A percentile compares a stretch with the other conserved stretches of the same genome.
Evolutionary conservation across 345 rosid genomes (phyloP).

Genomic region (Nasturtium officinale): DNA sequence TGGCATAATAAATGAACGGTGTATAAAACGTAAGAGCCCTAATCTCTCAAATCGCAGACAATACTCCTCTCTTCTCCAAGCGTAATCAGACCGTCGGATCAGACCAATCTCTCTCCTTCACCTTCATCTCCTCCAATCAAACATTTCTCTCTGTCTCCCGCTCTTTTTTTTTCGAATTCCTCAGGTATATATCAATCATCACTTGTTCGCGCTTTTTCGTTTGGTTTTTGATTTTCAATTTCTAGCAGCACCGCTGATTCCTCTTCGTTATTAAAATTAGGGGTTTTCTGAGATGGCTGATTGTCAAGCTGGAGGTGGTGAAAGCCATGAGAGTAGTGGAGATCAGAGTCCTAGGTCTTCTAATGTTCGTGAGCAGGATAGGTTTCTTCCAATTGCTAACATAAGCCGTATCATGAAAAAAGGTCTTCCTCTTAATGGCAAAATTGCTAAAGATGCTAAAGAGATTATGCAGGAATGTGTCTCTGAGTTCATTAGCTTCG

Average conservation of each 20-base stretch:
- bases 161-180: conserved; percentile 55
- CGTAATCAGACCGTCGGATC: conserved; percentile 64
- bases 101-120: conserved; percentile 39
- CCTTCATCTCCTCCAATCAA: conserved; percentile 47
- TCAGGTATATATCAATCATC: conserved; percentile 7
- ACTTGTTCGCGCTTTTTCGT: conserved; percentile 3
- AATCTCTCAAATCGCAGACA: conserved; percentile 45
- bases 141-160: conserved; percentile 45
- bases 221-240: conserved; percentile 13
- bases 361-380: conserved; percentile 63
- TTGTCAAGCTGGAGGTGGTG: conserved; percentile 60
- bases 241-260: not conserved
- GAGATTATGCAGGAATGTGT: conserved; percentile 79
- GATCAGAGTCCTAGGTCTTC: conserved; percentile 78
- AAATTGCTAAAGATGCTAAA: conserved; percentile 72
- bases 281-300: conserved; percentile 52
- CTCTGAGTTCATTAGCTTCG: conserved; percentile 73
- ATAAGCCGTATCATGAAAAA: conserved; percentile 77
- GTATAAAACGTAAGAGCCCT: conserved; percentile 44
- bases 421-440: conserved; percentile 66
- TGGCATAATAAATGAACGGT: conserved; percentile 52
- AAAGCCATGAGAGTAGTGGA: conserved; percentile 81
- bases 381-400: conserved; percentile 72
- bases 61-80: conserved; percentile 76
- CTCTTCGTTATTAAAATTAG: conserved; percentile 16